Conservation (phyloP, 129 eudicot species). For the Pseudognaphalium luteoalbum region DNA sequence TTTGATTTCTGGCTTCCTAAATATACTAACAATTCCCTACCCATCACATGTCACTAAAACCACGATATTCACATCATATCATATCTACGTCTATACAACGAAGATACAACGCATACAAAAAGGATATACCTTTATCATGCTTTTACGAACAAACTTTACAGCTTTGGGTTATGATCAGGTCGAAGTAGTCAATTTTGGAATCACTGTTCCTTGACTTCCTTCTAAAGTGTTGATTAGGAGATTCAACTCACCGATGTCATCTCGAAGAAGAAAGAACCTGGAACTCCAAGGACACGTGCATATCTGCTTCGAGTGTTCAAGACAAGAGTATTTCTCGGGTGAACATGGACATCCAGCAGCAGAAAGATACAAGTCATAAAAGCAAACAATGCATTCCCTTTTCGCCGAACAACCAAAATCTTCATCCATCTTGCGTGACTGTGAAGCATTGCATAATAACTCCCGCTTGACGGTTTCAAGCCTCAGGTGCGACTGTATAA, state of each 20-base stretch:
- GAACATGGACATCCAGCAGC: slow-evolving; percentile 69
- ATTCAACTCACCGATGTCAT: slow-evolving; percentile 51
- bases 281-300: slow-evolving; percentile 67
- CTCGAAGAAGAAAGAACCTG: slow-evolving; percentile 49
- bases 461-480: slow-evolving; percentile 51
- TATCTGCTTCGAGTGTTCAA: slow-evolving; percentile 60
- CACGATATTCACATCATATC: background rate
- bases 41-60: background rate
- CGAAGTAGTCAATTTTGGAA: slow-evolving; percentile 19
- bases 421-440: slow-evolving; percentile 43
- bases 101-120: slow-evolving; percentile 15
- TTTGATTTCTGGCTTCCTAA: no score
- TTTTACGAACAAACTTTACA: background rate
- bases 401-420: slow-evolving; percentile 47
- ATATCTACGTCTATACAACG: background rate
- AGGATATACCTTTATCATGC: background rate
- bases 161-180: background rate
- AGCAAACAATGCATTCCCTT: slow-evolving; percentile 64
- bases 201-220: slow-evolving; percentile 44
- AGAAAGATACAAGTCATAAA: slow-evolving; percentile 70
- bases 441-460: slow-evolving; percentile 45
- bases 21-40: no score
- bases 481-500: slow-evolving; percentile 41
- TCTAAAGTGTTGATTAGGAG: slow-evolving; percentile 55
- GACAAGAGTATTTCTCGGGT: slow-evolving; percentile 63